Conservation (phyloP, 2,329 filamentous ascomycete genomes). For the Botrytis fragariae region DNA sequence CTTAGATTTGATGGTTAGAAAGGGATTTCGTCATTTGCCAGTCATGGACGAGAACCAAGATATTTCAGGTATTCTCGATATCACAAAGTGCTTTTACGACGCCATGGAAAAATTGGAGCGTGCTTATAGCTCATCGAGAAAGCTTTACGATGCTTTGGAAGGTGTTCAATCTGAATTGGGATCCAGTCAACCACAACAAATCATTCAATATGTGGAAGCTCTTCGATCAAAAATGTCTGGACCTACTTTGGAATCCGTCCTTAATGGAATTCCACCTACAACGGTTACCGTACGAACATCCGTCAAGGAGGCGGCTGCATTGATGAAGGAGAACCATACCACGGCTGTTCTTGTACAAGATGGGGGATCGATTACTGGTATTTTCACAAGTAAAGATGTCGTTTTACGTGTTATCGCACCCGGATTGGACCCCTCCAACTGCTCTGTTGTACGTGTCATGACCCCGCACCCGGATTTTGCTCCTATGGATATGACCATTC, state of each 20-base stretch:
- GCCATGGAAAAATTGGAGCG: slow-evolving; percentile 99
- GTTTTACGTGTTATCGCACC: slow-evolving; percentile 97
- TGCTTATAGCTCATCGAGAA: slow-evolving; percentile 95
- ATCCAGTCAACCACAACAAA: slow-evolving; percentile 93
- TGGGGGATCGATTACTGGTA: slow-evolving; percentile 94
- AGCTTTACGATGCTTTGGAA: slow-evolving; percentile 95
- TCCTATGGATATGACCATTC: slow-evolving; percentile 98
- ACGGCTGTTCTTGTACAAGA: slow-evolving; percentile 96
- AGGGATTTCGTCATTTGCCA: slow-evolving; percentile 94
- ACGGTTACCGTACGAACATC: slow-evolving; percentile 95
- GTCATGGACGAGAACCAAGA: slow-evolving; percentile 99
- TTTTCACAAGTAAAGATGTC: slow-evolving; percentile 99
- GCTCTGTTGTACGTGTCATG: slow-evolving; percentile 98
- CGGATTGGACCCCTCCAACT: slow-evolving; percentile 87
- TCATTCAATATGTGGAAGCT: slow-evolving; percentile 98
- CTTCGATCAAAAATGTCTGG: slow-evolving; percentile 96
- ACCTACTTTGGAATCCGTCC: slow-evolving; percentile 88
- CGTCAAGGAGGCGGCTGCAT: slow-evolving; percentile 87
- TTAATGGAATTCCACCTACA: slow-evolving; percentile 87
- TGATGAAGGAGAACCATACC: slow-evolving; percentile 99
- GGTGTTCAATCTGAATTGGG: slow-evolving; percentile 97
- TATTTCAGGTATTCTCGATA: slow-evolving; percentile 95
- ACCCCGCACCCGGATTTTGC: slow-evolving; percentile 98
- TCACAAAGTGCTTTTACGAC: slow-evolving; percentile 99
- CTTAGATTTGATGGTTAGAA: slow-evolving; percentile 94